Percentiles rank a stretch among this genome's conserved stretches.
These are phyloP conservation scores for Phialophora macrospora DNA, from an alignment of 2,329 filamentous ascomycete species.

Conservation along the genomic window DNA sequence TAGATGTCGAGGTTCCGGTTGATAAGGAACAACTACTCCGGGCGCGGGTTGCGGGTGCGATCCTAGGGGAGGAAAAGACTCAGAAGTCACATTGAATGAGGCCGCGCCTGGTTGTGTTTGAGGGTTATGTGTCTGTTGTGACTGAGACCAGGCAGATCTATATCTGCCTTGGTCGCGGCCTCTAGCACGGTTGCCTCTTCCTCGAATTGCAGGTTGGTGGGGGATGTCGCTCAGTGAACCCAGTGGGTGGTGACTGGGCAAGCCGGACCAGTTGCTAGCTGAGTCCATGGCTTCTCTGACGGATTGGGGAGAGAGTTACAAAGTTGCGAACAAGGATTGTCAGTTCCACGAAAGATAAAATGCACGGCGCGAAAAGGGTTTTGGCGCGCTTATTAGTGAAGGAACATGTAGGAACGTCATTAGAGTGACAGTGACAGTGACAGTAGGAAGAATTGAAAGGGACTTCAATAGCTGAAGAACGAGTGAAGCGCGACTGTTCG, in stretches of 20 bases:
- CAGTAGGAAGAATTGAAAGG: not conserved
- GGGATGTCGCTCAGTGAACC: constrained; percentile 21
- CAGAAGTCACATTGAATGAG: constrained; percentile 7
- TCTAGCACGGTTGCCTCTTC: constrained; percentile 16
- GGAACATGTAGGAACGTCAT: not conserved
- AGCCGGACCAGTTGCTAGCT: constrained; percentile 16
- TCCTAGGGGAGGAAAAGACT: constrained; percentile 25
- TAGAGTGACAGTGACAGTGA: not conserved
- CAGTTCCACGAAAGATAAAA: not conserved
- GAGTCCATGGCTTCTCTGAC: constrained; percentile 12
- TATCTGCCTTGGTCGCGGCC: constrained; percentile 8
- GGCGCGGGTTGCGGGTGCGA: not conserved
- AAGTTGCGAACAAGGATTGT: not conserved
- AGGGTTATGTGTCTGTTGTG: constrained; percentile 5
- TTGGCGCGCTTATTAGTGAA: not conserved
- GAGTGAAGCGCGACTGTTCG: not conserved
- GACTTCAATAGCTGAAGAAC: not conserved
- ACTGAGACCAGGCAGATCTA: constrained; percentile 8
- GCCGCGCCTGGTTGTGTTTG: not conserved
- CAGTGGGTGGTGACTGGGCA: constrained; percentile 21
- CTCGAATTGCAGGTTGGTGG: constrained; percentile 10
- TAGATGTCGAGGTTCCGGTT: not conserved
- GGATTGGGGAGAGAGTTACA: not conserved
- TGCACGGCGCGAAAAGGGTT: not conserved
- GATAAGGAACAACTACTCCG: not conserved